Base-by-base conservation (phyloP, 2,329 filamentous ascomycete species). In the Penicillium sp. region DNA sequence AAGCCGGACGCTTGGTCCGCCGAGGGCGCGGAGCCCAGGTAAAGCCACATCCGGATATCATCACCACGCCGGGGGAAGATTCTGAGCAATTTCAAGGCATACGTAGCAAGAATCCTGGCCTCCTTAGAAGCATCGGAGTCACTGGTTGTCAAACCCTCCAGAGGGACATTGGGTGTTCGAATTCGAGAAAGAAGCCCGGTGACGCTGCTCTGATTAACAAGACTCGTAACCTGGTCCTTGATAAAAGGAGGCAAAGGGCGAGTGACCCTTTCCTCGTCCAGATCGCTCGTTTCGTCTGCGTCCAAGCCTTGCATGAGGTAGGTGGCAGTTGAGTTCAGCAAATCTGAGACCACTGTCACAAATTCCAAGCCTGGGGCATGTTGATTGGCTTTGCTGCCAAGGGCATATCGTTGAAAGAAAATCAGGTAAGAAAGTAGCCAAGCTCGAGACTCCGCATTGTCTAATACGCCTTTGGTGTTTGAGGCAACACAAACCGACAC, bases 11-110 rank as follows among this genome's bases (percentile, higher is more conserved):
- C 50, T 49, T 70, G 55, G 60, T 66, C 42, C 61, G 70, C 50
- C 16, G 54, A 71, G 51, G 54, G 62, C 4, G 86, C 75, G 35
- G 85, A 81, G 0, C 89, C 87, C 32, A 93, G 77, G 62, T 93
- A 97, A 0, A 97, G 74, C 72, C 89, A 91, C 88, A 97, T 95
- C 18, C 90, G 85, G 50, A 96, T 94, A 49, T 96, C 89, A 61
- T 96, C 90, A 3, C 84, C 84, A 49, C 82, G 79, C 6, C 77
- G 74, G 7, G 91, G 89, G 55, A 97, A 97, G 58, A 89, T 90
- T 48, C 87, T 81, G 3, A 97, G 74, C 3, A 98, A 72, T 0
- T 87, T 90, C 31, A 97, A 74, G 2, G 89, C 88, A 63, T 95
- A 97, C 23, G 86, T 88, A 10, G 91, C 89, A 31, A 95, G 74